Evolutionary conservation across 2,329 filamentous ascomycete genomes (phyloP), one percentile per base, ranked within the genome.

Genomic region (Ilyonectria sp.): DNA sequence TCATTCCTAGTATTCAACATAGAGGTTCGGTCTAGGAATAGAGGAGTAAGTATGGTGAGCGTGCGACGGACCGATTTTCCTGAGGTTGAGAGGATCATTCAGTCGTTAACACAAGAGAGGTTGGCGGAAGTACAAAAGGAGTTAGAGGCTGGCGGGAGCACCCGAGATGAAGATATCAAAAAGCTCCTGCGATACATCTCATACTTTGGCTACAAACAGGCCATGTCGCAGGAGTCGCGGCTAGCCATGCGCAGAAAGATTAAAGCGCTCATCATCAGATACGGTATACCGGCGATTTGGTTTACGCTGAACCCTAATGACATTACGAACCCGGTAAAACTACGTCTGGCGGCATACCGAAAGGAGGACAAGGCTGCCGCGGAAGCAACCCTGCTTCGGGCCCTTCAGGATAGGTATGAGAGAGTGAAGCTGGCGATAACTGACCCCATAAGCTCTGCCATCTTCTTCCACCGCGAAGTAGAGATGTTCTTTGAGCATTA

Each of bases 241-340:
- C 47, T 67, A 11, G 35, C 29, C 1, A 63, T 67, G 44, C 52
- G 46, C 3, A 40, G 44, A 15, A 67, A 69, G 63, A 63, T 69
- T 8, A 59, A 60, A 35, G 5, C 59, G 2, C 44, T 66, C 2
- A 67, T 69, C 21, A 58, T 69, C 11, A 29, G 60, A 11, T 54
- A 64, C 13, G 37, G 52, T n/a, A 47, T 59, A 4, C 63, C 55
- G n/a, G 63, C 59, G 6, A 67, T 69, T 46, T 67, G 63, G 56
- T 61, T 64, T 29, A 69, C 60, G 15, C 10, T 69, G 17, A 69
- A 66, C 37, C 63, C 67, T n/a, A 66, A 63, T 44, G 55, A 69
- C 31, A 66, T 66, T 8, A 57, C n/a, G 13, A 56, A 56, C 52
- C 43, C 60, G 15, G 52, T 63, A 37, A 63, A 63, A 17, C n/a